These are phyloP conservation scores for Psilocybe cyanescens DNA, from an alignment of 768 basidiomycete genomes.

Conservation along the genomic window DNA sequence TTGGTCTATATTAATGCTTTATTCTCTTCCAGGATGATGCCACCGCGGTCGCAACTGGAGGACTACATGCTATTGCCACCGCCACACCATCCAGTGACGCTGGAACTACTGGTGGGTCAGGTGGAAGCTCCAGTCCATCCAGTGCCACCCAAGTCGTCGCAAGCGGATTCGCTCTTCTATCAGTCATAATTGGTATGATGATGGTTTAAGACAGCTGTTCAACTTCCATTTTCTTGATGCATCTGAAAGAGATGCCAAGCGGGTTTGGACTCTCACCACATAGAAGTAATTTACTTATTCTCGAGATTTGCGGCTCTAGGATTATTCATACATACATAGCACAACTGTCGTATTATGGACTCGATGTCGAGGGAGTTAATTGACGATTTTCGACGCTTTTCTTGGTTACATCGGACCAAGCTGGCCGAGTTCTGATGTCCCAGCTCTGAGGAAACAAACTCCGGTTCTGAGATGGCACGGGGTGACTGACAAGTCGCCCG, in stretches of 20 bases:
- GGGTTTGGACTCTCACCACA: not conserved
- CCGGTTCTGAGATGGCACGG: too few relatives aligned
- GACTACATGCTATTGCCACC: conserved; percentile 41
- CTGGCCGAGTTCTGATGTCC: too few relatives aligned
- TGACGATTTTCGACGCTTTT: not conserved
- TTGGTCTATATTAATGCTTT: not conserved
- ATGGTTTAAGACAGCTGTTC: conserved; percentile 3
- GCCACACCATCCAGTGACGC: conserved; percentile 27
- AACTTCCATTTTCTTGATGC: not conserved
- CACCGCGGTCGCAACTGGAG: conserved; percentile 43
- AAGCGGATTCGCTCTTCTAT: conserved; percentile 18
- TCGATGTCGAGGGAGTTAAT: not conserved
- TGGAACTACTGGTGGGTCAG: conserved; percentile 9
- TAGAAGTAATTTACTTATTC: conserved; percentile 1
- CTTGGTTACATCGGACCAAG: too few relatives aligned
- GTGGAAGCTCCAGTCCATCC: conserved; percentile 14
- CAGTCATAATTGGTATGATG: conserved; percentile 15
- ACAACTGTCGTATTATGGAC: not conserved
- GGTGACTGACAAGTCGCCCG: too few relatives aligned
- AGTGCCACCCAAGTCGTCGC: conserved; percentile 14
- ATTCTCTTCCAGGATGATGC: conserved; percentile 33
- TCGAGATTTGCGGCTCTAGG: not conserved
- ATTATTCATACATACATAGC: not conserved
- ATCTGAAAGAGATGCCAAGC: not conserved
- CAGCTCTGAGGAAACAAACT: too few relatives aligned